phyloP scores from a whole-genome alignment of 768 basidiomycete species.

The Pisolithus orientalis region DNA sequence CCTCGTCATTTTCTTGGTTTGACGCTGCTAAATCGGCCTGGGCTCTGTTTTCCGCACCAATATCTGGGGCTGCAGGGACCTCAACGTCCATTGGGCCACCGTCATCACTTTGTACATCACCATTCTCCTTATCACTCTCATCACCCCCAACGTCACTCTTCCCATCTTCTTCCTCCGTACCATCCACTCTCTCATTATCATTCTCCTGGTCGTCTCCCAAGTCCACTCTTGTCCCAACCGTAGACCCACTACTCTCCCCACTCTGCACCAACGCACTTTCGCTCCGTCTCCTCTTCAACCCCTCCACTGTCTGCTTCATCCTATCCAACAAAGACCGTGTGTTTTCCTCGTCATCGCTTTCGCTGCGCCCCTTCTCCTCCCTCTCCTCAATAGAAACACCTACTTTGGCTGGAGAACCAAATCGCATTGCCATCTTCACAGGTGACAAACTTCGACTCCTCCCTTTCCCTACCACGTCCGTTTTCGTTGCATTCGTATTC shows the following conservation, averaged over 20 bases:
- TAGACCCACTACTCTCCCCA: constrained; percentile 29
- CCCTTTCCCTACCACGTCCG: no score
- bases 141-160: not conserved
- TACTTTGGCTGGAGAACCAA: constrained; percentile 5
- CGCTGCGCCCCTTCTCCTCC: constrained; percentile 2
- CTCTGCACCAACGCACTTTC: constrained; percentile 15
- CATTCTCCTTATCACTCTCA: constrained; percentile 9
- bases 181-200: not conserved
- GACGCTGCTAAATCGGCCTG: not conserved
- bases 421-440: not conserved
- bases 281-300: constrained; percentile 26
- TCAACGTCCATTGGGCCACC: not conserved
- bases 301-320: constrained; percentile 33
- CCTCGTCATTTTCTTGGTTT: constrained; percentile 14
- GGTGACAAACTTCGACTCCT: constrained; percentile 4
- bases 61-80: not conserved
- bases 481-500: no score
- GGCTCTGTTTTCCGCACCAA: not conserved
- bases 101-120: constrained; percentile 1
- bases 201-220: constrained; percentile 29
- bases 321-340: constrained; percentile 29
- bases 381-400: constrained; percentile 8
- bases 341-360: constrained; percentile 27
- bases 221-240: constrained; percentile 43
- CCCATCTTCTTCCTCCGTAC: not conserved